phyloP scores from a whole-genome alignment of 1,284 basidiomycete species.

The Trichosporon faecale region DNA sequence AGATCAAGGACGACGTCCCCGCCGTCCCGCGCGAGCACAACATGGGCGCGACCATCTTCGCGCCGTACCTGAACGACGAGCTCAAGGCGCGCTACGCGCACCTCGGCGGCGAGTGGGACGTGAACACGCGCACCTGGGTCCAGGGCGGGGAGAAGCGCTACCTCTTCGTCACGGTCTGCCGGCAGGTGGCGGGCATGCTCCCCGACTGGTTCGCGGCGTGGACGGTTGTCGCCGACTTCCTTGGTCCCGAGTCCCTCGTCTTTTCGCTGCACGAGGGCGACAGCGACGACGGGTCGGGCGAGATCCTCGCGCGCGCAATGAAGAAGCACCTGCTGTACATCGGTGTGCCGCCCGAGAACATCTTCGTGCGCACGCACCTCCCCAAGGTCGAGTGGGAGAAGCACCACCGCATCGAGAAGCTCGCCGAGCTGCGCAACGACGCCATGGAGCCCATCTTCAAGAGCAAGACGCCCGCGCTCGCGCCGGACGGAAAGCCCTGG shows the following conservation, averaged over 20 bases:
- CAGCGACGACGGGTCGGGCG: conserved; percentile 37
- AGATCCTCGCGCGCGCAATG: conserved; percentile 39
- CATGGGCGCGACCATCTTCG: conserved; percentile 39
- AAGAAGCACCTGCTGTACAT: conserved; percentile 43
- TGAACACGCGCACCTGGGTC: conserved; percentile 30
- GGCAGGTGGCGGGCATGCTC: conserved; percentile 49
- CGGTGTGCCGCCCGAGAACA: conserved; percentile 48
- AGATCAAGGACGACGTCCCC: conserved; percentile 33
- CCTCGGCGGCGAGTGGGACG: conserved; percentile 36
- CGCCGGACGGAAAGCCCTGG: conserved; percentile 47
- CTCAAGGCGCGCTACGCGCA: conserved; percentile 40
- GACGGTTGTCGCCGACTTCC: conserved; percentile 46
- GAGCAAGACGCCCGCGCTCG: conserved; percentile 29
- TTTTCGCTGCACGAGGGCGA: conserved; percentile 46
- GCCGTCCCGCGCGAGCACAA: conserved; percentile 42
- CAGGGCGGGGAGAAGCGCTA: conserved; percentile 35
- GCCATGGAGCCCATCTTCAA: conserved; percentile 51
- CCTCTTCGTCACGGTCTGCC: conserved; percentile 41
- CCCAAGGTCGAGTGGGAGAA: conserved; percentile 44
- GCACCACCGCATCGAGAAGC: conserved; percentile 49
- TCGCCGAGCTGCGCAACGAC: conserved; percentile 52
- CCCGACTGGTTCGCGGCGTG: conserved; percentile 49
- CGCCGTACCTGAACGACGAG: conserved; percentile 38
- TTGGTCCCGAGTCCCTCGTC: conserved; percentile 43
- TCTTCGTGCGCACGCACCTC: conserved; percentile 38